These are phyloP conservation scores for Macrotyloma uniflorum DNA, from an alignment of 306 rosid species.

Conservation along the genomic window DNA sequence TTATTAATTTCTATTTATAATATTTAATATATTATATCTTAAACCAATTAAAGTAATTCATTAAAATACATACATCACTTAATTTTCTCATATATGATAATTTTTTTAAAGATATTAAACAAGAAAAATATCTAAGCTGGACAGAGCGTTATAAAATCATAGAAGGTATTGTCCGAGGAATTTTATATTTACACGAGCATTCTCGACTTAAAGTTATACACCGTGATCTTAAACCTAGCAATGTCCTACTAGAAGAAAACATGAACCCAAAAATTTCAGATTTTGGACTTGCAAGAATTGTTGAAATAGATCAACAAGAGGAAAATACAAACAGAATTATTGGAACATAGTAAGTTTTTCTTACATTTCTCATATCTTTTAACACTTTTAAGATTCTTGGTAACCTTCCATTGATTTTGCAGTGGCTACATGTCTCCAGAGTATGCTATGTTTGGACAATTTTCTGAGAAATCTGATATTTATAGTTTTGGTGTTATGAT, in stretches of 20 bases:
- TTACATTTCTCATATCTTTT: not conserved
- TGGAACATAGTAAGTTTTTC: slow-evolving; percentile 14
- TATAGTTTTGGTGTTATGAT: slow-evolving; percentile 2
- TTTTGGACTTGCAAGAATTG: slow-evolving; percentile 17
- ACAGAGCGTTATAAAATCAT: not conserved
- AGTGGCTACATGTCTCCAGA: not conserved
- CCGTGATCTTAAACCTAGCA: not conserved
- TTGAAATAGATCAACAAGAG: slow-evolving; percentile 1
- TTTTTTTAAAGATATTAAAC: not conserved
- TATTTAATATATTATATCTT: not conserved
- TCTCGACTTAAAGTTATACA: slow-evolving; percentile 9
- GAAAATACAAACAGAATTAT: not conserved
- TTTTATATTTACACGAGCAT: not conserved
- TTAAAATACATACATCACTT: not conserved
- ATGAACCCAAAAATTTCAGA: slow-evolving; percentile 15
- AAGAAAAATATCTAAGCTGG: not conserved
- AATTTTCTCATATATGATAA: not conserved
- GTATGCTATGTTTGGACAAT: not conserved
- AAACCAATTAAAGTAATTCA: not conserved
- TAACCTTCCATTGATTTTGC: not conserved
- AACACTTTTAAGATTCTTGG: not conserved
- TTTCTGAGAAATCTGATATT: not conserved
- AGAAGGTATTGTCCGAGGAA: not conserved
- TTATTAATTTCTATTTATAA: not conserved
- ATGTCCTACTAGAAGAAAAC: not conserved